Evolutionary conservation across 768 basidiomycete species (phyloP), one percentile per base, ranked within the genome.

Genomic region (Xerocomellus dryophilus): DNA sequence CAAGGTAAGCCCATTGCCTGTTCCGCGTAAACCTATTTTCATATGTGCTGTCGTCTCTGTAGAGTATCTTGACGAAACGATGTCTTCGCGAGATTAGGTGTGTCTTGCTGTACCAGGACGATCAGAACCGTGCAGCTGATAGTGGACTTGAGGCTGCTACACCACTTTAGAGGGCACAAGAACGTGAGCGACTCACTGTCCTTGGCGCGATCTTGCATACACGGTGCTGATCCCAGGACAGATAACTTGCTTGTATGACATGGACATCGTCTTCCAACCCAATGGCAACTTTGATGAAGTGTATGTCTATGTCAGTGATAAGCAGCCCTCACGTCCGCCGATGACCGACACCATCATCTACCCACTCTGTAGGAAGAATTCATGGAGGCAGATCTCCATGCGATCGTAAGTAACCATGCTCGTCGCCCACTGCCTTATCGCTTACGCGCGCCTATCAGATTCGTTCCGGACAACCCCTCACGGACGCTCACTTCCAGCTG

Each of bases 341-440:
- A 53, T 43, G 23, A 50, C 44, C 20, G 17, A 49, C 27, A n/a
- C 15, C 41, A n/a, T 29, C 41, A n/a, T 29, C 39, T 23, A 47
- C 51, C 34, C 56, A 53, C 8, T 35, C 51, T 52, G 35, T 72
- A 98, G 90, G 95, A 98, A 76, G 97, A 99, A 71, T 84, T 98
- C 61, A 99, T 98, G 97, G 97, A 99, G 70, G 97, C 97, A 51
- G 97, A 99, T 82, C 80, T 99, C 18, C 97, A 98, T 66, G 97
- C 97, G 18, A 99, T 99, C 71, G 94, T 95, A 63, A 72, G 83
- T 67, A 20, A 40, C 40, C 14, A 18, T 35, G 8, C 21, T 6
- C 18, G 27, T 36, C 31, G 29, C 20, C 18, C n/a, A 36, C 35
- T 27, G 20, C 20, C 27, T 17, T n/a, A 49, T 50, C 40, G 39